These are phyloP conservation scores for Alnus glutinosa DNA, from an alignment of 306 rosid species.

Conservation along the genomic window DNA sequence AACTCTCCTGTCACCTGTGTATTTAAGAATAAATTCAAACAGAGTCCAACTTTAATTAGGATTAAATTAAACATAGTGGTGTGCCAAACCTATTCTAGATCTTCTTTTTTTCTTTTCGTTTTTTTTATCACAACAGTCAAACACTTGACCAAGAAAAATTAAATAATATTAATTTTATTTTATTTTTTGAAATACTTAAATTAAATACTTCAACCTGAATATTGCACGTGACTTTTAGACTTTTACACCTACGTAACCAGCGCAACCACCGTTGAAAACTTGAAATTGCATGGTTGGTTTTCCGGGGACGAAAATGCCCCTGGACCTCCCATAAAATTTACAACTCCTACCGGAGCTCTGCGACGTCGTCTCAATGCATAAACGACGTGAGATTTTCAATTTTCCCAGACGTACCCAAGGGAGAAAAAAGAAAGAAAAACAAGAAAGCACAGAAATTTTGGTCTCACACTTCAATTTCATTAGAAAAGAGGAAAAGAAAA, in stretches of 20 bases:
- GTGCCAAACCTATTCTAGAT: too few species aligned
- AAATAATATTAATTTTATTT: too few species aligned
- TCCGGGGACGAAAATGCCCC: neutral
- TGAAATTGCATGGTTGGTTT: neutral
- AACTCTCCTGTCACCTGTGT: too few species aligned
- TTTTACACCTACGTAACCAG: neutral
- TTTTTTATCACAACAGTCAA: too few species aligned
- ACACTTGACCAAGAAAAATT: too few species aligned
- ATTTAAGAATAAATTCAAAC: too few species aligned
- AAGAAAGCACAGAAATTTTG: neutral
- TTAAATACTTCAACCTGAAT: too few species aligned
- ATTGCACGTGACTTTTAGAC: too few species aligned
- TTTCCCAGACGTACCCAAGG: neutral
- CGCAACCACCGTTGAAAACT: neutral
- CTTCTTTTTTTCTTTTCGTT: too few species aligned
- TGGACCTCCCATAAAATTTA: neutral
- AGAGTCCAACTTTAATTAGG: too few species aligned
- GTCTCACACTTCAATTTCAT: neutral
- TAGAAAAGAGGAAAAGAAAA: neutral
- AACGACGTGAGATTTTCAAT: neutral
- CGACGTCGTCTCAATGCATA: neutral
- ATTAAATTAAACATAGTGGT: neutral
- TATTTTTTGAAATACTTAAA: too few species aligned
- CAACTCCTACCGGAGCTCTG: neutral
- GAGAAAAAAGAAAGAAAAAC: neutral